Percentiles rank a stretch among this genome's conserved stretches.
These are phyloP conservation scores for Echeveria elegans DNA, from an alignment of 164 flowering plant species.

Conservation along the genomic window DNA sequence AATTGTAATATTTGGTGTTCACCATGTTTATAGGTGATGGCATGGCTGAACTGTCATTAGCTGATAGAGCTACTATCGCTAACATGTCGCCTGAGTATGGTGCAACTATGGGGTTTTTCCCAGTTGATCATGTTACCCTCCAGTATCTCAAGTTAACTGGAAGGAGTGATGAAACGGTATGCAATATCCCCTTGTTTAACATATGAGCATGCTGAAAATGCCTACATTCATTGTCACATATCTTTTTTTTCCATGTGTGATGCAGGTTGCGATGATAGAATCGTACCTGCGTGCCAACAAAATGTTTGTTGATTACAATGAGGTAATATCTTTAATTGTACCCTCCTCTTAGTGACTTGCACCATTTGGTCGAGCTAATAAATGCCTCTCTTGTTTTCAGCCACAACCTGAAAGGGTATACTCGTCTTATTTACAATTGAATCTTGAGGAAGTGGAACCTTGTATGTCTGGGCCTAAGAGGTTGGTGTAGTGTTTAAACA, in stretches of 20 bases:
- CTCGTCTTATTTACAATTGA: slow-evolving; percentile 8
- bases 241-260: not conserved
- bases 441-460: slow-evolving; percentile 9
- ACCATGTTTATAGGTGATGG: slow-evolving; percentile 4
- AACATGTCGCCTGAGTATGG: slow-evolving; percentile 12
- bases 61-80: slow-evolving; percentile 10
- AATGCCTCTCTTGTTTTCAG: not conserved
- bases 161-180: slow-evolving; percentile 7
- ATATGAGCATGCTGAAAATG: not conserved
- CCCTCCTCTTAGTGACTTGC: not conserved
- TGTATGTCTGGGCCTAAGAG: slow-evolving; percentile 9
- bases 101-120: slow-evolving; percentile 11
- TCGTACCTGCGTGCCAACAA: slow-evolving; percentile 10
- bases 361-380: not conserved
- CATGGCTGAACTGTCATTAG: slow-evolving; percentile 7
- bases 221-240: not conserved
- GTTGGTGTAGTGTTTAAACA: not conserved
- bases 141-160: slow-evolving; percentile 10
- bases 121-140: slow-evolving; percentile 9
- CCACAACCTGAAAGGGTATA: slow-evolving; percentile 9
- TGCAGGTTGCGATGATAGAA: slow-evolving; percentile 10
- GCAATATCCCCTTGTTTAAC: not conserved
- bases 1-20: not conserved
- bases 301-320: slow-evolving; percentile 10
- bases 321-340: not conserved